Base-by-base conservation (phyloP, 352 stramenopile genomes). In the Phytophthora citrophthora region DNA sequence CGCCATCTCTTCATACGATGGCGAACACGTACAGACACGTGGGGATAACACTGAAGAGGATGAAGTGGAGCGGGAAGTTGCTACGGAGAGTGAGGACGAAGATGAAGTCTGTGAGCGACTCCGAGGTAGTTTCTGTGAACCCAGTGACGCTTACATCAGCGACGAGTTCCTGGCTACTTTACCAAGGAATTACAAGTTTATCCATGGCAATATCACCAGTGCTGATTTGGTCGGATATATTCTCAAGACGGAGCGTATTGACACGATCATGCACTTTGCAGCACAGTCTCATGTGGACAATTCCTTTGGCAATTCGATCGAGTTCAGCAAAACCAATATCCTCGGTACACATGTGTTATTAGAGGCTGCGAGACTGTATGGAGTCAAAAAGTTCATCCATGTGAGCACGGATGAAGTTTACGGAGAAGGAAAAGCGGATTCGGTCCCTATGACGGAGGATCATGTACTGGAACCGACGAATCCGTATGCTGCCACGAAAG, bases 351-450 rank as follows among this genome's bases (percentile, higher is more conserved):
- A 99, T 69, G 95, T 99, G 13, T 72, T 99, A 26, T 80, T 99
- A 5, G 97, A 99, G 73, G 94, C 93, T 44, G 95, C 96, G 34
- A 98, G 98, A 60, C 72, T 86, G 29, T 72, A 95, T 62, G 86
- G 84, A 43, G 91, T 99, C 54, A 86, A 84, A 34, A 79, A 89
- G 12, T 99, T 99, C 69, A 93, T 99, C 61, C 96, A 99, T 72
- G 96, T 99, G 23, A 98, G 90, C 40, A 99, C 97, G 11, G 97
- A 99, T 76, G 97, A 99, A 69, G 97, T 99, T 2, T 99, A 99
- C 64, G 97, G 97, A 39, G 97, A 99, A 74, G 95, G 93, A 32
- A 75, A 90, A 64, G 68, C 80, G 6, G 90, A 98, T 56, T 93
- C 95, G 2, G 77, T 89, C 26, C 90, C 94, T 6, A 99, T 99